Evolutionary conservation across 345 rosid species (phyloP), one percentile per base, ranked within the genome.

Genomic region (Eucalyptus guilfoylei): DNA sequence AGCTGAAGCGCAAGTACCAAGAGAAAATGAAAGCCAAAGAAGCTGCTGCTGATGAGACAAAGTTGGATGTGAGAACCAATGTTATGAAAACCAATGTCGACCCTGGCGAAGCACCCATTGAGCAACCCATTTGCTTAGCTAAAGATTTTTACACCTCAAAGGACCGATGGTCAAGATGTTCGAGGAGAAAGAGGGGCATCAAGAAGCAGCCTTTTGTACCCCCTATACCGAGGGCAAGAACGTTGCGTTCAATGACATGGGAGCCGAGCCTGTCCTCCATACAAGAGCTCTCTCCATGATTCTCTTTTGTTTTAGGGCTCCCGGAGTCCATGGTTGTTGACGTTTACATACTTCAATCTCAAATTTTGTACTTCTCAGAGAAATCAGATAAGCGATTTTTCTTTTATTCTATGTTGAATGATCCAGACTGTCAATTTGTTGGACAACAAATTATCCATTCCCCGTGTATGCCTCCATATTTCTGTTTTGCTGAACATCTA

Each of bases 261-360:
- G 94, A 94, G 85, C 97, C 97, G 5, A 90, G 92, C 90, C 90
- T 95, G 88, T 89, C 91, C 30, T 95, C 95, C 80, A 87, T 94
- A 42, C 91, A 92, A 89, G 96, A 95, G 90, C 60, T 94, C 45
- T 95, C 96, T 88, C 94, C 94, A 87, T 93, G 93, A 92, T 54
- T 11, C 23, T 42, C 89, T 34, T 42, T 12, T 40, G 24, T 76
- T 37, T 37, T 47, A 37, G 14, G 45, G 45, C 45, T 37, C 15
- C 28, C 45, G 14, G 83, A 37, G 45, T 76, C 45, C 28, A 19
- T 76, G 83, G 28, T 76, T 76, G 83, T 76, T 76, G 83, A 76
- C 45, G 28, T 76, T 76, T 76, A 19, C 83, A 76, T 40, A 19
- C 83, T 72, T 37, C 83, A 37, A 76, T 76, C 9, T 3, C 28